Conservation (phyloP, 2,329 filamentous ascomycete genomes). For the Colletotrichum shisoi region DNA sequence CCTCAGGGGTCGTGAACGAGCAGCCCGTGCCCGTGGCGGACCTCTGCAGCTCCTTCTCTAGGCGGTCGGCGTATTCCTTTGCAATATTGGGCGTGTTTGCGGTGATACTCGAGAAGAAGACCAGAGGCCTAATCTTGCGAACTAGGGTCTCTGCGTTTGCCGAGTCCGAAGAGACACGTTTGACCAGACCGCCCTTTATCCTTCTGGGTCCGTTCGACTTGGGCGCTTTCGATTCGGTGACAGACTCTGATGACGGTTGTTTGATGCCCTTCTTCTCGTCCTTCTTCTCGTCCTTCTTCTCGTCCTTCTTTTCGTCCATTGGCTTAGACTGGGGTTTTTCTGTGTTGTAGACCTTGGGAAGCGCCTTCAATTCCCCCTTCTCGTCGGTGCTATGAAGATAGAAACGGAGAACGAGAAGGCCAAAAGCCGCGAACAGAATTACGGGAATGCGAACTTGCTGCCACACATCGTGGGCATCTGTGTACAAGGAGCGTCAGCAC, state of each 20-base stretch:
- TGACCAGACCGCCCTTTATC: conserved; percentile 56
- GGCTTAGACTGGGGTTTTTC: conserved; percentile 34
- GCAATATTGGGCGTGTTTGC: conserved; percentile 81
- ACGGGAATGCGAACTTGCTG: conserved; percentile 39
- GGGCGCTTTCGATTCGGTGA: conserved; percentile 44
- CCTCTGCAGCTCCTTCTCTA: conserved; percentile 62
- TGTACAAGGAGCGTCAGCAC: conserved; percentile 7
- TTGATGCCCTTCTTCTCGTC: conserved; percentile 28
- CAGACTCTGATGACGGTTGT: conserved; percentile 30
- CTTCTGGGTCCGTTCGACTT: conserved; percentile 57
- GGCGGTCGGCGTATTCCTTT: conserved; percentile 64
- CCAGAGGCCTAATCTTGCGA: conserved; percentile 71
- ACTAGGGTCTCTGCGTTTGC: conserved; percentile 44
- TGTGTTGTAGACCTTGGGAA: conserved; percentile 29
- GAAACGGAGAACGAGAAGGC: conserved; percentile 36
- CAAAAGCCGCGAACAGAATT: conserved; percentile 32
- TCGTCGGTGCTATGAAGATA: conserved; percentile 36
- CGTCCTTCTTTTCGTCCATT: conserved; percentile 32
- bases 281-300: not conserved
- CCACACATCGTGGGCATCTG: conserved; percentile 38
- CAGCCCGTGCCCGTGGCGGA: conserved; percentile 52
- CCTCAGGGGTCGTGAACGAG: conserved; percentile 64
- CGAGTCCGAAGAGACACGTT: conserved; percentile 19
- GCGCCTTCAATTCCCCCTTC: conserved; percentile 34
- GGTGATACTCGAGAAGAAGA: conserved; percentile 92